Base-by-base conservation (phyloP, 768 basidiomycete species). In the Auricularia sp. region DNA sequence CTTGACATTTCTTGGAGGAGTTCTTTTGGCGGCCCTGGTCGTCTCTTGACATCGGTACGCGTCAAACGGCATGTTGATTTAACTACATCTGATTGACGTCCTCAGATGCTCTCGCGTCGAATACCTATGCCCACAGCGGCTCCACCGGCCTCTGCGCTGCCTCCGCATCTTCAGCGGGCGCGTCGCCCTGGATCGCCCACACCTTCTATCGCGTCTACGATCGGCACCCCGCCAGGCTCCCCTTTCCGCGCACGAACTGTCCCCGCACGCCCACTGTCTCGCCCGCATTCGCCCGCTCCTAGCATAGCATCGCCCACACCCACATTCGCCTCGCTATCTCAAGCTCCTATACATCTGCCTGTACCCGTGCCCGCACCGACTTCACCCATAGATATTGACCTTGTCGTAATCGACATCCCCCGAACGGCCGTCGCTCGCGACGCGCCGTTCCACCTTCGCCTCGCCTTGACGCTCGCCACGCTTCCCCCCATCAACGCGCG, bases 1-100 rank as follows among this genome's bases (percentile, higher is more conserved):
- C 79, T 96, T 29, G 93, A 97, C 71, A 88, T 98, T 56, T 84
- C 85, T 13, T 98, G 95, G 95, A 78, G 86, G 56, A 92, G 93
- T 6, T 83, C 85, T 3, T 88, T 87, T 68, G 92, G 92, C 8
- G 92, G 95, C 76, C 88, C 88, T 34, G 95, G 94, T 0, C 82
- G 92, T 35, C 79, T 98, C 1, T 77, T 95, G 36, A 96, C 94
- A 2, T 94, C 94, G 8, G 83, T 84, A 70, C 67, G 82, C 70
- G 5, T 21, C 61, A 18, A 34, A 7, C 13, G 8, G 39, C 45
- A n/a, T 16, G 58, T 21, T 68, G 33, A 51, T 62, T 24, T 8
- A 56, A 56, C 34, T 21, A 7, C 39, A 56, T 56, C 54, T 35
- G 2, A 0, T 24, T 37, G 36, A 39, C 3, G 8, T 59, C 21